Conservation (phyloP, 768 basidiomycete genomes). For the Polyporus arcularius region DNA sequence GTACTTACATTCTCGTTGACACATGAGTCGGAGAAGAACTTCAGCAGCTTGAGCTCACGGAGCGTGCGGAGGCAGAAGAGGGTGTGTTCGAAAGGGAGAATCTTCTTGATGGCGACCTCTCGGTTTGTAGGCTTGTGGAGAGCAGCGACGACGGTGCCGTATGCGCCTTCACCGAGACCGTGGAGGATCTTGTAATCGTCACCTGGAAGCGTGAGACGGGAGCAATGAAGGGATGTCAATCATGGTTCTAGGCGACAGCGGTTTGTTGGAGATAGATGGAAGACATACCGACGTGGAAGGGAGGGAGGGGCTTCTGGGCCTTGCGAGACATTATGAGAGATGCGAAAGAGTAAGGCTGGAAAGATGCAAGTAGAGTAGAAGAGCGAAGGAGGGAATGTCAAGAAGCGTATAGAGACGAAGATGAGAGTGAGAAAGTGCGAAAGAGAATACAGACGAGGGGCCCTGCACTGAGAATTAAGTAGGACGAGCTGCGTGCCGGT, state of each 20-base stretch:
- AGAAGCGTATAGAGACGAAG: neutral
- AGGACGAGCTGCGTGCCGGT: slow-evolving; percentile 4
- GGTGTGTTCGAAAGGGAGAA: slow-evolving; percentile 92
- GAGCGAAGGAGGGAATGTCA: neutral
- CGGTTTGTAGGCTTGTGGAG: slow-evolving; percentile 78
- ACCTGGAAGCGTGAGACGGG: slow-evolving; percentile 39
- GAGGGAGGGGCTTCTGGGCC: slow-evolving; percentile 64
- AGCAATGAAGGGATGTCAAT: neutral
- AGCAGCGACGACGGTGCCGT: slow-evolving; percentile 89
- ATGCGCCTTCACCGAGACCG: slow-evolving; percentile 82
- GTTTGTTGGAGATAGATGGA: neutral
- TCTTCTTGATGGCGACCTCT: slow-evolving; percentile 94
- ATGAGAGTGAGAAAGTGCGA: neutral
- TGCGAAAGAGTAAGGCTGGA: slow-evolving; percentile 25
- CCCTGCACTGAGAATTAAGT: neutral
- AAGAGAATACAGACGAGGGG: neutral
- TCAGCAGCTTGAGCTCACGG: slow-evolving; percentile 87
- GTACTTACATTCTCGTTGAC: slow-evolving; percentile 74
- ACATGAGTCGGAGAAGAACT: slow-evolving; percentile 79
- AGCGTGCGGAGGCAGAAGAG: slow-evolving; percentile 89
- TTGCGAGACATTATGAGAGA: slow-evolving; percentile 49
- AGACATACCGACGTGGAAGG: slow-evolving; percentile 66
- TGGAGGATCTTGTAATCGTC: slow-evolving; percentile 75
- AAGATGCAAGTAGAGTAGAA: slow-evolving; percentile 24
- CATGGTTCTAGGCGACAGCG: neutral